Conservation (phyloP, 2,329 filamentous ascomycete species). For the Claviceps pazoutovae region DNA sequence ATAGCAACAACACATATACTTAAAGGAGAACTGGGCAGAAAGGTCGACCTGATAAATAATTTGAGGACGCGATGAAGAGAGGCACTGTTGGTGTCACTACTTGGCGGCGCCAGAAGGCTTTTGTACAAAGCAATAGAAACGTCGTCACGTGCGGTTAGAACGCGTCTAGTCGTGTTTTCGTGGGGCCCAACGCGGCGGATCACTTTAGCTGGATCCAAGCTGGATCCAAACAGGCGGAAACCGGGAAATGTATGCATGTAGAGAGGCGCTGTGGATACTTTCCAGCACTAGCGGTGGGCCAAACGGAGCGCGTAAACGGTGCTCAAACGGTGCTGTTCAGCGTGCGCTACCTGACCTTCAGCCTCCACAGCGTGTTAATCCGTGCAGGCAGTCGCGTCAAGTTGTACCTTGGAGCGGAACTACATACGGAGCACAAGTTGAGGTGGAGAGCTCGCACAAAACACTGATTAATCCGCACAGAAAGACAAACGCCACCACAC, state of each 20-base stretch:
- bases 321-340: too few species aligned
- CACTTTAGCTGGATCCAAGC: slow-evolving; percentile 10
- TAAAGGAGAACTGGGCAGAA: slow-evolving; percentile 9
- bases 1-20: slow-evolving; percentile 8
- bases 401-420: slow-evolving; percentile 2
- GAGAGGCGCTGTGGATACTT: slow-evolving; percentile 1
- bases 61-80: slow-evolving; percentile 18
- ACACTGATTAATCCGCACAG: too few species aligned
- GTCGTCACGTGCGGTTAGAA: slow-evolving; percentile 23
- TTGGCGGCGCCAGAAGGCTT: slow-evolving; percentile 21
- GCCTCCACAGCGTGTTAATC: slow-evolving; percentile 4
- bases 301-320: neutral
- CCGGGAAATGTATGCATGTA: too few species aligned
- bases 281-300: neutral
- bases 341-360: too few species aligned
- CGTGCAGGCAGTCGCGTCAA: slow-evolving; percentile 12
- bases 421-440: neutral
- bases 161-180: slow-evolving; percentile 21
- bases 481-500: too few species aligned
- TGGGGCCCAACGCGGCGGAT: slow-evolving; percentile 8
- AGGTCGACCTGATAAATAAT: slow-evolving; percentile 9
- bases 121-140: slow-evolving; percentile 21
- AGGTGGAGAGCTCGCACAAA: too few species aligned
- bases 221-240: neutral
- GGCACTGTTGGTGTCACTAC: slow-evolving; percentile 7